A percentile compares a stretch with the other conserved stretches of the same genome.
Evolutionary conservation across 257 asterid species (phyloP).

Genomic region (Parsonsia alboflavescens): DNA sequence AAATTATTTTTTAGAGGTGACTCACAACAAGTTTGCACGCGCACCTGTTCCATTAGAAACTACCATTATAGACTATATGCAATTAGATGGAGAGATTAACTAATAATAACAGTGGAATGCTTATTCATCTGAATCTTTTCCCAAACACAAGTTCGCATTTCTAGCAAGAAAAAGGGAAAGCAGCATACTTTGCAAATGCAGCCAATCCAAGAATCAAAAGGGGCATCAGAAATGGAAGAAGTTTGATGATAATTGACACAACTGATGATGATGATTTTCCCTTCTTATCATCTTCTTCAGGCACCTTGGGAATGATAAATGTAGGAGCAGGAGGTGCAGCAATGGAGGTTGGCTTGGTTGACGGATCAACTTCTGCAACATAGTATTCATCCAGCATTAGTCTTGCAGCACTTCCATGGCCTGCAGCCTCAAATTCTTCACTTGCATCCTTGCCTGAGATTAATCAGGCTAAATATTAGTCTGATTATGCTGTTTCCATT

Average conservation of each 20-base stretch:
- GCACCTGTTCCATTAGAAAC: too few relatives aligned
- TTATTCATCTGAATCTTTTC: background rate
- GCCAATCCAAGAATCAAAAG: slow-evolving; percentile 40
- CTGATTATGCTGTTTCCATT: too few relatives aligned
- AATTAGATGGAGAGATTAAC: background rate
- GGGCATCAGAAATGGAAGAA: slow-evolving; percentile 30
- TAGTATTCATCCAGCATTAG: slow-evolving; percentile 75
- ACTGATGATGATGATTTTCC: slow-evolving; percentile 12
- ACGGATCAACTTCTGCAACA: slow-evolving; percentile 51
- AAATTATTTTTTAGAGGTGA: too few relatives aligned
- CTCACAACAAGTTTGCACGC: too few relatives aligned
- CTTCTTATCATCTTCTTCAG: background rate
- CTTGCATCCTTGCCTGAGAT: slow-evolving; percentile 62
- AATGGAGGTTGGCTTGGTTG: slow-evolving; percentile 10
- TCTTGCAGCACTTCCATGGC: slow-evolving; percentile 80
- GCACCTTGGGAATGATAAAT: background rate
- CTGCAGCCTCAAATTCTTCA: slow-evolving; percentile 70
- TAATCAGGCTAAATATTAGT: too few relatives aligned
- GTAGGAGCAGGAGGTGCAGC: background rate
- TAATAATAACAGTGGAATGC: background rate
- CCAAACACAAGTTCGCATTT: background rate
- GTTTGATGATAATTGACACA: slow-evolving; percentile 14
- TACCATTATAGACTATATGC: too few relatives aligned
- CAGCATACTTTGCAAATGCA: background rate
- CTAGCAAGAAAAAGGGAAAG: background rate